Conservation (phyloP, 2,329 filamentous ascomycete species). For the Trichoderma hamatum region DNA sequence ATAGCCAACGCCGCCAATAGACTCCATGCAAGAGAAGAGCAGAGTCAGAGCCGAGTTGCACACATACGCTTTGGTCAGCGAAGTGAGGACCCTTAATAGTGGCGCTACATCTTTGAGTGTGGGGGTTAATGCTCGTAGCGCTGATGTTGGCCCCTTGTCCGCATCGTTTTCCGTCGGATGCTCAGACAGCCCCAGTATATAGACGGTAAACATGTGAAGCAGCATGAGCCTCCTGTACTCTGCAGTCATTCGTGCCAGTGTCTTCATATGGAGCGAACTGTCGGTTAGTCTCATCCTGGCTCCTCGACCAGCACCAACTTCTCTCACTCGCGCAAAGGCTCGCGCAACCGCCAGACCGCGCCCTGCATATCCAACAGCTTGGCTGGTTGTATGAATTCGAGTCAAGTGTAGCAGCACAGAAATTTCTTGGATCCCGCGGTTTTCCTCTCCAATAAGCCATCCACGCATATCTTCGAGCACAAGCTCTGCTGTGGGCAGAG, state of each 20-base stretch:
- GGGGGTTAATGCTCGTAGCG: conserved; percentile 40
- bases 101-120: conserved; percentile 40
- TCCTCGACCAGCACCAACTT: conserved; percentile 50
- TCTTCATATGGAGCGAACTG: conserved; percentile 60
- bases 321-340: conserved; percentile 60
- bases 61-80: conserved; percentile 61
- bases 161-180: conserved; percentile 35
- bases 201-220: conserved; percentile 56
- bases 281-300: conserved; percentile 52
- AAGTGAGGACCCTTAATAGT: conserved; percentile 61
- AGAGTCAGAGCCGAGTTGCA: conserved; percentile 54
- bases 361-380: conserved; percentile 55
- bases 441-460: conserved; percentile 68
- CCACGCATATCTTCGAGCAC: conserved; percentile 65
- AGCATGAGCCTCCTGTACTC: conserved; percentile 61
- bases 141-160: conserved; percentile 21
- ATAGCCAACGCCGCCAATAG: conserved; percentile 68
- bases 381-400: conserved; percentile 58
- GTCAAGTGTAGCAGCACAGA: conserved; percentile 69
- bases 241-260: conserved; percentile 57
- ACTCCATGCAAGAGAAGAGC: conserved; percentile 64
- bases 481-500: conserved; percentile 72
- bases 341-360: conserved; percentile 61
- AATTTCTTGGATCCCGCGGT: conserved; percentile 69
- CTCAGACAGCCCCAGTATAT: conserved; percentile 59